Base-by-base conservation (phyloP, 2,329 filamentous ascomycete species). In the Chalaropsis ovoidea region DNA sequence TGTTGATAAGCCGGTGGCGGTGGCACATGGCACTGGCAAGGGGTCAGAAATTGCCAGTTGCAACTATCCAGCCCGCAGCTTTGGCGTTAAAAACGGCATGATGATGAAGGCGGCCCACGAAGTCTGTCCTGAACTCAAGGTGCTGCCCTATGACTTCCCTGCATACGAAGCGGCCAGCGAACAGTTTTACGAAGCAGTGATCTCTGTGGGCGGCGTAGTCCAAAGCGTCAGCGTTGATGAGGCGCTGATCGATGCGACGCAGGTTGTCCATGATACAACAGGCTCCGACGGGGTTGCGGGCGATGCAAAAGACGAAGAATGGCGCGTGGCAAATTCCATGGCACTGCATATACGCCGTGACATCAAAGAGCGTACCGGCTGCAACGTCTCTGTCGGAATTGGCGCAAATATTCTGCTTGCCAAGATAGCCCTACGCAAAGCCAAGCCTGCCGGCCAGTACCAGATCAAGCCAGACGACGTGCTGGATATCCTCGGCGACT, bases 141-240 rank as follows among this genome's bases (percentile, higher is more conserved):
- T 97, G 1, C 73, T 99, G n/a, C 89, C 92, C 0, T 99, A 99
- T 71, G 92, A 99, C 72, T 99, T 97, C 72, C 87, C 89, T 1
- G 93, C 86, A 0, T 99, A 99, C 70, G 94, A 99, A 77, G 88
- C 92, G 67, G 90, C 92, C 0, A 99, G 94, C 72, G 82, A 84
- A 65, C 80, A 84, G 2, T 99, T 99, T 70, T 99, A 99, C 71
- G 86, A 90, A 68, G 85, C 86, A 1, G 89, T 99, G 11, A 76
- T 97, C 42, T 82, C 84, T 5, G 80, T 91, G 8, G 90, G 88
- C 19, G 93, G 91, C 1, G 76, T 90, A 19, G 90, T 97, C 0
- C 94, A 99, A 73, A 97, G 94, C 71, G 93, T 99, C 63, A 97
- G 94, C 72, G 89, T 99, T 58, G 95, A 99, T 70, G 95, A 99